Evolutionary conservation across 1,284 basidiomycete genomes (phyloP), one percentile per base, ranked within the genome.

Genomic region (Fomitiporia mediterranea): DNA sequence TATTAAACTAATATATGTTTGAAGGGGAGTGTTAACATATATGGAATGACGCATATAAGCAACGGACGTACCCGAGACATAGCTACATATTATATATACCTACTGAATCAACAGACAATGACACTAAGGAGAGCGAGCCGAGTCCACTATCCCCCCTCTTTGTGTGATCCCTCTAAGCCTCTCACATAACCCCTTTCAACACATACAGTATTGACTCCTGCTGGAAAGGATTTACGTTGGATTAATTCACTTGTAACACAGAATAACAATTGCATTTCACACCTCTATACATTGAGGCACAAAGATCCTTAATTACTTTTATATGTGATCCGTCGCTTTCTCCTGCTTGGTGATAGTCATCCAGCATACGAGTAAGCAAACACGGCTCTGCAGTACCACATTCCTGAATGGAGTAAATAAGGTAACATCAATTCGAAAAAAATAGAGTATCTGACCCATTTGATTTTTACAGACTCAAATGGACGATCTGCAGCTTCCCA

Each of bases 211-310:
- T 39, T 48, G 3, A 48, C 39, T 32, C 47, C 47, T n/a, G 55
- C 55, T 56, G 15, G 2, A 17, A 25, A 17, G 11, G n/a, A 27
- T 38, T 25, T 39, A n/a, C n/a, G n/a, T n/a, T n/a, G n/a, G n/a
- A n/a, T 39, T 17, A 8, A 17, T 3, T 6, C 19, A 39, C 19
- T 27, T 2, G 21, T 15, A 23, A 48, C 4, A 15, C 23, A 51
- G 23, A 7, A 6, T 23, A n/a, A 27, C 11, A 11, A 19, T 34
- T 4, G n/a, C 6, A 25, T 43, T 23, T 8, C 49, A 17, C 6
- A 51, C 55, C 55, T 56, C 55, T 2, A 17, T 56, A 56, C 46
- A 56, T 37, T 8, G 55, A 50, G 1, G 37, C 55, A 19, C 37
- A 35, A 9, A 56, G 47, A 13, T 56, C 47, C 30, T 43, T 56